Percentiles rank a stretch among this genome's conserved stretches.
Conservation (phyloP, 176 grass and related monocot genomes). For the Oryza meyeriana region DNA sequence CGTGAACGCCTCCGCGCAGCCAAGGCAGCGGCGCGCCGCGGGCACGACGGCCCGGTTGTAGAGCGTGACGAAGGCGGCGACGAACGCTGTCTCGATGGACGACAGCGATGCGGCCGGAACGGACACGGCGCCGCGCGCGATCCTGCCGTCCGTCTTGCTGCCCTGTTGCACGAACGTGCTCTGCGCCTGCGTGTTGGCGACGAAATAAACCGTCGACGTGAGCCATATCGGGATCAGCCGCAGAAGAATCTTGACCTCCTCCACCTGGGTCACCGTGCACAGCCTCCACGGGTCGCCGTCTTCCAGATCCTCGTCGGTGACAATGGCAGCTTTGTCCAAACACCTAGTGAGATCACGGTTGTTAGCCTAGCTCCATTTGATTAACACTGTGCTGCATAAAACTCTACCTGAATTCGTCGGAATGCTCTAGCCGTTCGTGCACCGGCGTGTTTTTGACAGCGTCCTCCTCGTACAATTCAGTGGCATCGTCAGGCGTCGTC, state of each 20-base stretch:
- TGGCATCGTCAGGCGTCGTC: not conserved
- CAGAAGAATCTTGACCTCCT: constrained; percentile 42
- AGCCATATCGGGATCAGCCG: constrained; percentile 43
- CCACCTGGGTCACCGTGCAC: constrained; percentile 41
- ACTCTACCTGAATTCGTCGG: constrained; percentile 22
- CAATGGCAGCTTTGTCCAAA: constrained; percentile 41
- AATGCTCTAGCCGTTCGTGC: constrained; percentile 24
- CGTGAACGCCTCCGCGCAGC: not conserved
- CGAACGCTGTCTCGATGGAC: constrained; percentile 18
- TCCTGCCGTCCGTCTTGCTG: constrained; percentile 12
- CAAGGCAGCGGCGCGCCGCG: not conserved
- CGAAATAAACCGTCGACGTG: constrained; percentile 33
- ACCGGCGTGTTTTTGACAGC: not conserved
- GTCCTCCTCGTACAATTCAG: constrained; percentile 20
- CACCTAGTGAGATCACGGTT: not conserved
- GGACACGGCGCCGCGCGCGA: not conserved
- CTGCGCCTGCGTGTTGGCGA: constrained; percentile 42
- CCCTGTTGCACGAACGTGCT: constrained; percentile 51
- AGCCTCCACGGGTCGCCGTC: constrained; percentile 21
- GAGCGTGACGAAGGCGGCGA: not conserved
- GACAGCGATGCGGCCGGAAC: constrained; percentile 38
- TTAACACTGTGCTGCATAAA: not conserved
- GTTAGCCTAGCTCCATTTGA: not conserved
- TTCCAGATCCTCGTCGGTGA: constrained; percentile 12
- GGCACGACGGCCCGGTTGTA: constrained; percentile 4